Evolutionary conservation across 169 alveolate genomes (phyloP).

Genomic region (Plasmodium knowlesi): DNA sequence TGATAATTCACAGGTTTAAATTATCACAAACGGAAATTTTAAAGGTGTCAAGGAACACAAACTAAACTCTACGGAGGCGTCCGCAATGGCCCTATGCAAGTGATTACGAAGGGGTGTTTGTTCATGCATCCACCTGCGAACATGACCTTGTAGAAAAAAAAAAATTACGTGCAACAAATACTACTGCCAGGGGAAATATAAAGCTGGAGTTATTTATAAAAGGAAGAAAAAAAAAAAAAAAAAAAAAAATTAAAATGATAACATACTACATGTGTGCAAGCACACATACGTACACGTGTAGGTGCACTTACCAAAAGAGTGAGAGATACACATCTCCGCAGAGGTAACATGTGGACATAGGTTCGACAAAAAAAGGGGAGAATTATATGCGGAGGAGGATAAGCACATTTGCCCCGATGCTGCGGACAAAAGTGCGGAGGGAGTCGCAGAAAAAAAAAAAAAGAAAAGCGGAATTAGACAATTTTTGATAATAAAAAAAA

Average conservation of each 20-base stretch:
- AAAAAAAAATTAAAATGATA: background rate
- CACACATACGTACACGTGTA: background rate
- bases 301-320: background rate
- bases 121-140: background rate
- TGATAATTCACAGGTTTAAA: background rate
- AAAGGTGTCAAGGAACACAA: background rate
- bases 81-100: background rate
- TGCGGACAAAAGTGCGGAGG: background rate
- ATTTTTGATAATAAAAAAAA: background rate
- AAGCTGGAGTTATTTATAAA: background rate
- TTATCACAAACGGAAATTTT: background rate
- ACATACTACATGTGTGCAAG: background rate
- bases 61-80: background rate
- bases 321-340: background rate
- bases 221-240: background rate
- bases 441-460: background rate
- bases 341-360: background rate
- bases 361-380: background rate
- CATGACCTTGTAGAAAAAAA: background rate
- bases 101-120: background rate
- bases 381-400: background rate
- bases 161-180: slow-evolving; percentile 5
- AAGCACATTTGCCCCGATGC: background rate
- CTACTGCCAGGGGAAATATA: background rate
- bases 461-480: background rate